phyloP scores from a whole-genome alignment of 441 rosid genomes.

The Heliophila coronopifolia region DNA sequence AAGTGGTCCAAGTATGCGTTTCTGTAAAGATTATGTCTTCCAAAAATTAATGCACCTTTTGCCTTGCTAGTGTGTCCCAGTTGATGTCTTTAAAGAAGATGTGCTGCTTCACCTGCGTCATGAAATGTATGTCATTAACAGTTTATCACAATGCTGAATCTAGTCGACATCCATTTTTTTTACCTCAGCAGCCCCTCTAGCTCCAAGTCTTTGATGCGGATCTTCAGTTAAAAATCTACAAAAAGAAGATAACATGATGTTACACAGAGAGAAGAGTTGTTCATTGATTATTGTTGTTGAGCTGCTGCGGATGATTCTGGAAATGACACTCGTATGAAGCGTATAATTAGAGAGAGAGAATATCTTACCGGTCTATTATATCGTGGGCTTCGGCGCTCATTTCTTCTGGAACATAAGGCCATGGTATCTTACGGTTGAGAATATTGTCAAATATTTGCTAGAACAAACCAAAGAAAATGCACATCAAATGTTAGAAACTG shows the following conservation, averaged over 20 bases:
- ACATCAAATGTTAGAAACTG: slow-evolving; percentile 2
- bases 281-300: not conserved
- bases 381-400: slow-evolving; percentile 63
- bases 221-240: slow-evolving; percentile 80
- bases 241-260: slow-evolving; percentile 1
- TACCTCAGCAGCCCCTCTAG: slow-evolving; percentile 88
- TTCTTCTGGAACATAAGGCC: slow-evolving; percentile 75
- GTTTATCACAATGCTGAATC: slow-evolving; percentile 11
- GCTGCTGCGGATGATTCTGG: too few relatives aligned
- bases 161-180: too few relatives aligned
- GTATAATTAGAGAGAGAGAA: not conserved
- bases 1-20: too few relatives aligned
- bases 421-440: slow-evolving; percentile 74
- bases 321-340: too few relatives aligned
- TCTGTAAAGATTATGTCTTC: too few relatives aligned
- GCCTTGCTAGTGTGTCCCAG: slow-evolving; percentile 92
- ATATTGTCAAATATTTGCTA: slow-evolving; percentile 86
- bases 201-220: slow-evolving; percentile 89
- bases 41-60: slow-evolving; percentile 48
- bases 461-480: slow-evolving; percentile 22
- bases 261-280: not conserved
- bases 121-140: slow-evolving; percentile 13
- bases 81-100: slow-evolving; percentile 78
- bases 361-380: slow-evolving; percentile 69
- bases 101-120: slow-evolving; percentile 78